Evolutionary conservation across 1,284 basidiomycete genomes (phyloP), one percentile per base, ranked within the genome.

Genomic region (Retiboletus flavoniger): DNA sequence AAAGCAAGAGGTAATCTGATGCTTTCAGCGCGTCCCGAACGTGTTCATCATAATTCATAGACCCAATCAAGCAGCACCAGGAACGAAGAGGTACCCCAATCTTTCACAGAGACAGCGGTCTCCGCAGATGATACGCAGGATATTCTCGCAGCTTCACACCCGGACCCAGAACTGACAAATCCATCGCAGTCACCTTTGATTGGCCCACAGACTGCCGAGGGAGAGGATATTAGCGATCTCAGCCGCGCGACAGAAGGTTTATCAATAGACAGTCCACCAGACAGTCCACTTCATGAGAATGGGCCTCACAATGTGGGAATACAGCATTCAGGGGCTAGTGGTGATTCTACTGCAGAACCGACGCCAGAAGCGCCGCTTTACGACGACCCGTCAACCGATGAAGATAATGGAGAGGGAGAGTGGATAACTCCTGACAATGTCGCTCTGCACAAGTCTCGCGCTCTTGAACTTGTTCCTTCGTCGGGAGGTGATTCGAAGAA

Each of bases 391-490:
- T 67, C 51, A 3, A 84, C 80, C 55, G 82, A 83, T 57, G 82
- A 83, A 44, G 90, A 90, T 53, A 93, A 93, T 62, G 91, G 87
- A 9, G 89, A 90, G 67, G 95, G 93, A 7, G 95, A 95, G 66
- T 99, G 97, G 97, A 98, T 99, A 73, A 99, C 95, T 9, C 93
- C 94, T 0, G 77, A 82, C 47, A 99, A 98, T 65, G 87, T 96
- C 53, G 82, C 79, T 19, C 69, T 89, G 47, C 91, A 98, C 77
- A 95, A 97, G 72, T 95, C 94, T 17, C 83, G 86, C 26, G 93
- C 91, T 36, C 82, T 98, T 40, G 87, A 95, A 21, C 80, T 90
- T 45, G 78, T 91, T 36, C 89, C 91, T 4, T 77, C 78, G 19
- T 70, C 71, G 38, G 73, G 68, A 8, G 59, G 64, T 35, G 55